Base-by-base conservation (phyloP, 176 grass and related monocot genomes). In the Stipa capillata region DNA sequence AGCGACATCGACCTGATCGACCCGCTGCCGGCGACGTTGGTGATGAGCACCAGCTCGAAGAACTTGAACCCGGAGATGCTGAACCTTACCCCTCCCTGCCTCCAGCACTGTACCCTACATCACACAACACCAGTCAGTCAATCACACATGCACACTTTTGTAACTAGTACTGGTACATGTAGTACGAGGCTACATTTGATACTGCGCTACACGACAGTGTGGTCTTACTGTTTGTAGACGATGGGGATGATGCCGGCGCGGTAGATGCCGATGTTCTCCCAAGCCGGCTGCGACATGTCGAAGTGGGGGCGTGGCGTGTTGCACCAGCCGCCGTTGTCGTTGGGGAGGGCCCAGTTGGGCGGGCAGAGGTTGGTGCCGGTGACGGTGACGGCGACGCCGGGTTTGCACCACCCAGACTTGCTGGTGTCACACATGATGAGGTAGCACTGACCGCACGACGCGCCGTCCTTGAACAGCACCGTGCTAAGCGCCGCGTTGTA, bases 261-360 rank as follows among this genome's bases (percentile, higher is more conserved):
- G 56, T 61, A 70, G 29, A 47, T 16, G 70, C 77, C 87, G 66
- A 89, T 85, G 23, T 72, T 23, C 70, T 82, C 48, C 83, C 73
- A 89, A 16, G 83, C 62, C 33, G 83, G 87, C 70, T 89, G 78
- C 0, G 87, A 53, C 87, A 89, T 89, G 70, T 89, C 87, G 65
- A 89, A 89, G 63, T 85, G 87, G 0, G 41, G 17, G 6, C 77
- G 83, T 12, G 71, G 77, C 2, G 77, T 77, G 42, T 82, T 85
- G 78, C 87, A 89, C 87, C 87, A 89, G 35, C 83, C 87, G 48
- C 78, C 83, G 24, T 32, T 1, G 49, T 88, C 8, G n/a, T 33
- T 72, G 13, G 87, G 14, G 55, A 81, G 11, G 14, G 65, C 82
- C 63, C 79, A 89, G 79, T 89, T 89, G 60, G 83, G 71, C 0